Conservation (phyloP, 2,329 filamentous ascomycete species). For the Claviceps maximensis region DNA sequence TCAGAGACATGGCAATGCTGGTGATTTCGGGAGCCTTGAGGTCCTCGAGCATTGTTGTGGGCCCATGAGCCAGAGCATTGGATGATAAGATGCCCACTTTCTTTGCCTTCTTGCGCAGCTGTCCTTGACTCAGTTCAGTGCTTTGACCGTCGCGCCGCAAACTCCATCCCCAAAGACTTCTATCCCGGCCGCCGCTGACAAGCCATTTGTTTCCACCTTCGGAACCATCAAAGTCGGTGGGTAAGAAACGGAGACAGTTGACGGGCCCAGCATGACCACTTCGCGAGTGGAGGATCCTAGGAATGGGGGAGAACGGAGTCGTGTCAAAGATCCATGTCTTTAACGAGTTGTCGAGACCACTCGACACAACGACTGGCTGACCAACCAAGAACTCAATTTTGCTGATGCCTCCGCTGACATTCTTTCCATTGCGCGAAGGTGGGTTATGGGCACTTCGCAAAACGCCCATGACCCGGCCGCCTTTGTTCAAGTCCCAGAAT, state of each 20-base stretch:
- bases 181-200: slow-evolving; percentile 75
- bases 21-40: slow-evolving; percentile 88
- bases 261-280: slow-evolving; percentile 84
- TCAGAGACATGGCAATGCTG: slow-evolving; percentile 79
- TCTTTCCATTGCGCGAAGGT: slow-evolving; percentile 38
- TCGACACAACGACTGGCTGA: slow-evolving; percentile 81
- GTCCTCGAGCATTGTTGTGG: slow-evolving; percentile 53
- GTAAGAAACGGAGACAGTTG: slow-evolving; percentile 70
- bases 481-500: slow-evolving; percentile 89
- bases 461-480: slow-evolving; percentile 74
- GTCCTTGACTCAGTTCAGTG: slow-evolving; percentile 83
- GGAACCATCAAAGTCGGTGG: slow-evolving; percentile 76
- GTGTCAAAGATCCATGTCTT: slow-evolving; percentile 97
- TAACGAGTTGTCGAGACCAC: slow-evolving; percentile 82
- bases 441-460: slow-evolving; percentile 80
- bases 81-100: slow-evolving; percentile 62
- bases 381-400: slow-evolving; percentile 80
- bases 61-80: slow-evolving; percentile 42
- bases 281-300: slow-evolving; percentile 70
- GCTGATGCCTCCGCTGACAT: slow-evolving; percentile 65
- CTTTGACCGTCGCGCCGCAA: slow-evolving; percentile 88
- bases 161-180: slow-evolving; percentile 94
- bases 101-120: slow-evolving; percentile 76
- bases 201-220: slow-evolving; percentile 89
- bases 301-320: slow-evolving; percentile 74